Base-by-base conservation (phyloP, 768 basidiomycete species). In the Suillus cothurnatus region DNA sequence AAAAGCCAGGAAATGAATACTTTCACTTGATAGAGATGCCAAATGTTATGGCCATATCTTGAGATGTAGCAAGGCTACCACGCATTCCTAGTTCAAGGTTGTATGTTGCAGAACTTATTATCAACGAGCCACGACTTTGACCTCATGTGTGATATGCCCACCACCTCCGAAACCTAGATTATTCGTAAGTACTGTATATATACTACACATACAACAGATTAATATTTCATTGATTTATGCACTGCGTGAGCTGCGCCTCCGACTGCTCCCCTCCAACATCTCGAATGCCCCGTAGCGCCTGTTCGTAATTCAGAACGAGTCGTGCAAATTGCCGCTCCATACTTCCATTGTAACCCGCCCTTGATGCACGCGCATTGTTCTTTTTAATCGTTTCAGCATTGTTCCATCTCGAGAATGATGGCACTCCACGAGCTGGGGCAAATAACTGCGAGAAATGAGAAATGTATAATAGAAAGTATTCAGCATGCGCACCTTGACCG, bases 401-500 rank as follows among this genome's bases (percentile, higher is more conserved):
- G 28, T 73, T 70, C 64, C 85, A 81, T 66, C 81, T 84, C 58
- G 91, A 91, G 70, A 86, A 90, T 32, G 62, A 53, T 68, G 86
- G 86, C 1, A 72, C 65, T 6, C 78, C 78, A 11, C 76, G 74
- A 8, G 83, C 77, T 17, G 91, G 89, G 2, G 87, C 85, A 74
- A 93, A 93, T 36, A 93, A 74, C 91, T 92, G 64, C 52, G 52
- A 58, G 41, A 39, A 31, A 8, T 55, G 66, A 43, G 65, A 19
- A 49, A 21, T 15, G 21, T 39, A 52, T 53, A 47, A 61, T 52
- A 26, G 32, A 14, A 23, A 43, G 28, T 69, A 41, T 31, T 55
- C 55, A 49, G 21, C 8, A 45, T 59, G 61, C 78, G 66, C 64
- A 91, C 92, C 83, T 97, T 96, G 56, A 95, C 84, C 12, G 92